phyloP scores from a whole-genome alignment of 345 rosid species.

The Rhodamnia argentea region DNA sequence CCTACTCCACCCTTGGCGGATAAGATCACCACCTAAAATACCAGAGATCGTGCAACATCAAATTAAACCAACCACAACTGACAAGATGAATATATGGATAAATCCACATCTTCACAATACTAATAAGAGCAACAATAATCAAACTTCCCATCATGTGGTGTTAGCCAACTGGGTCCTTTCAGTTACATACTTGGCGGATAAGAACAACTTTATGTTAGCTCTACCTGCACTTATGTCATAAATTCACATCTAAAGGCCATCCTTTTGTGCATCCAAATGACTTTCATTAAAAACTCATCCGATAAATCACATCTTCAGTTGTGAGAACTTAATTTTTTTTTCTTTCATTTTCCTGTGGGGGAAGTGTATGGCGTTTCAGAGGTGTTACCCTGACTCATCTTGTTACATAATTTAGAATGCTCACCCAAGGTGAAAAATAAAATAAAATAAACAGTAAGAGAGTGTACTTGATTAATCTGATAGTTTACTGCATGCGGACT shows the following conservation, averaged over 20 bases:
- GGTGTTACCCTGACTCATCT: not conserved
- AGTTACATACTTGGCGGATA: not conserved
- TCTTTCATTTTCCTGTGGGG: not conserved
- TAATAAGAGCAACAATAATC: not conserved
- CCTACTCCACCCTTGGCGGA: slow-evolving; percentile 81
- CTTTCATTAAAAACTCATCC: not conserved
- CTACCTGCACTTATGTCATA: not conserved
- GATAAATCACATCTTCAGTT: not conserved
- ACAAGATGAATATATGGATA: not conserved
- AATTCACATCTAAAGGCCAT: not conserved
- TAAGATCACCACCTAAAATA: slow-evolving; percentile 9
- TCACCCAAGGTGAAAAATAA: not conserved
- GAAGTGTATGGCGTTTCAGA: not conserved
- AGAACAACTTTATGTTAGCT: not conserved
- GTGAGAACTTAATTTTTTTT: not conserved
- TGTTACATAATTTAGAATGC: not conserved
- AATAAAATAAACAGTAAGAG: not conserved
- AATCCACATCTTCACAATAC: not conserved
- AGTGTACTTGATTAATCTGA: not conserved
- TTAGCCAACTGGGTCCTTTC: not conserved
- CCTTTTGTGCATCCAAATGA: not conserved
- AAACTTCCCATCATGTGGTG: not conserved
- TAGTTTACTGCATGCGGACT: not conserved
- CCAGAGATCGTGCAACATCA: not conserved
- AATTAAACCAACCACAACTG: not conserved